phyloP scores from a whole-genome alignment of 495 filamentous ascomycete genomes.

The Penicillium salamii region DNA sequence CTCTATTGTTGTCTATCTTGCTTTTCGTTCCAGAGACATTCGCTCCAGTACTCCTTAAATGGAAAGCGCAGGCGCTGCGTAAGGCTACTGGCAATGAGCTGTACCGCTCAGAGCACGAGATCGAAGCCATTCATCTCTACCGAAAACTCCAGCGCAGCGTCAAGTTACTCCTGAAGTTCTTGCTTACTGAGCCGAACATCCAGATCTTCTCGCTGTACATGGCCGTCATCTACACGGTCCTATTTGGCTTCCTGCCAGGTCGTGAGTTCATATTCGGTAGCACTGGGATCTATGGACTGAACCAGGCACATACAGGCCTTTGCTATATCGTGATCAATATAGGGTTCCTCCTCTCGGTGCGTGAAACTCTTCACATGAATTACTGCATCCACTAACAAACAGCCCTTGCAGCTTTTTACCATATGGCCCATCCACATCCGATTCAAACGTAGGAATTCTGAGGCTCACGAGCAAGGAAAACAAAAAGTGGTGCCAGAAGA shows the following conservation, averaged over 20 bases:
- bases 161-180: background rate
- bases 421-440: too few relatives aligned
- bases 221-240: constrained; percentile 8
- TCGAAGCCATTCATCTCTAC: background rate
- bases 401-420: too few relatives aligned
- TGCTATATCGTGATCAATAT: too few relatives aligned
- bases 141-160: background rate
- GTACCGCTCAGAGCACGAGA: background rate
- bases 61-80: constrained; percentile 44
- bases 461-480: too few relatives aligned
- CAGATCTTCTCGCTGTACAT: constrained; percentile 8
- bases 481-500: constrained; percentile 3
- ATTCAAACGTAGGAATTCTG: too few relatives aligned
- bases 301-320: too few relatives aligned
- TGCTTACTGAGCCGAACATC: constrained; percentile 5
- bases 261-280: constrained; percentile 12
- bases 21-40: constrained; percentile 48
- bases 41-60: constrained; percentile 42
- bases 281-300: too few relatives aligned
- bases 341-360: background rate
- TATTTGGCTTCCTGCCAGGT: constrained; percentile 9
- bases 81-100: background rate
- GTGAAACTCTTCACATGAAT: too few relatives aligned
- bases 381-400: too few relatives aligned
- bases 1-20: constrained; percentile 30